Evolutionary conservation across 2,329 filamentous ascomycete genomes (phyloP).

Genomic region (Ophiocordyceps camponoti-floridani): DNA sequence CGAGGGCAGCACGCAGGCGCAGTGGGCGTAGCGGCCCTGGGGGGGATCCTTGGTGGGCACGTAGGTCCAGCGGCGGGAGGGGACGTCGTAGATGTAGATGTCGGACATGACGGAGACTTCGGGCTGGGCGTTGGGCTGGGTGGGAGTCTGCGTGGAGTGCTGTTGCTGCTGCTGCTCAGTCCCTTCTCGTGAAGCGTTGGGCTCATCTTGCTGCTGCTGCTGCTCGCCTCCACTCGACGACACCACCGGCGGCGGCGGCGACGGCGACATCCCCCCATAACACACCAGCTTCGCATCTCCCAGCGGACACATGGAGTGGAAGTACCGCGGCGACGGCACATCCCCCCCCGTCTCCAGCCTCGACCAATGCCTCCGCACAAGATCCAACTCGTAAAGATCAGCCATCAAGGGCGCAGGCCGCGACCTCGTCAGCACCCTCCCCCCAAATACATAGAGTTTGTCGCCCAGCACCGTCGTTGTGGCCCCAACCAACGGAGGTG

Average conservation of each 20-base stretch:
- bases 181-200: too few relatives aligned
- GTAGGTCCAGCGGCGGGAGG: constrained; percentile 67
- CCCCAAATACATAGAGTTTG: constrained; percentile 93
- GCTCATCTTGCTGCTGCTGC: neutral
- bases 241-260: neutral
- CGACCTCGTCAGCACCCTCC: constrained; percentile 68
- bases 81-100: constrained; percentile 85
- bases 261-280: constrained; percentile 92
- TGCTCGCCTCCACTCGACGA: neutral
- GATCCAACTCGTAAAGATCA: constrained; percentile 82
- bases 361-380: constrained; percentile 83
- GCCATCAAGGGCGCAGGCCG: constrained; percentile 67
- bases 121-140: constrained; percentile 28
- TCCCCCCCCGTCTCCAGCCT: constrained; percentile 75
- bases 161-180: neutral
- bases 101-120: constrained; percentile 97
- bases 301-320: constrained; percentile 86
- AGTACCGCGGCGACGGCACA: constrained; percentile 80
- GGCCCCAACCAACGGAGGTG: constrained; percentile 79
- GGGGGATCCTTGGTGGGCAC: constrained; percentile 67
- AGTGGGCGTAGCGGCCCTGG: constrained; percentile 91
- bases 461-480: constrained; percentile 91
- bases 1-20: constrained; percentile 80
- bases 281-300: constrained; percentile 95
- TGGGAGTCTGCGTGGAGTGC: too few relatives aligned